Evolutionary conservation across 176 grass and related monocot species (phyloP), one percentile per base, ranked within the genome.

Genomic region (Carex myosuroides): DNA sequence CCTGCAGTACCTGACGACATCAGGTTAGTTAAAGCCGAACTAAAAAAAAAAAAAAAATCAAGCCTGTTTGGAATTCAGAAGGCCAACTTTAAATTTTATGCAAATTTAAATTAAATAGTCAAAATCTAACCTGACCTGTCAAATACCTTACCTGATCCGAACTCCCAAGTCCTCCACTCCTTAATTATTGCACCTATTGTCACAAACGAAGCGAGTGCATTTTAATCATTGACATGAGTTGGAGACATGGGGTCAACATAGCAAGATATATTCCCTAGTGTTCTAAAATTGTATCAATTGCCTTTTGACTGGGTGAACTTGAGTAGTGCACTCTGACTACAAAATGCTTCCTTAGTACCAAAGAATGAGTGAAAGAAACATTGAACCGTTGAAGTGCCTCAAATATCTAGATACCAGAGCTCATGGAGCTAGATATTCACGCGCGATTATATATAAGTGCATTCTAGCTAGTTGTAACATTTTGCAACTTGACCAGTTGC

Each of bases 381-480:
- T 17, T 55, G 71, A 75, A 75, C 11, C 5, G 21, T 6, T 5
- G 1, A 5, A 54, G 71, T 75, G 71, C 46, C 12, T 76, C 48
- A 76, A 55, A 9, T 76, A 39, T 39, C 37, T 39, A 55, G 22
- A 24, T 21, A 74, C 24, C 72, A 76, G 72, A 76, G 22, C 12
- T 44, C 48, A 76, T 48, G 26, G 48, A 76, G 22, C 72, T 30
- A 13, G 22, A 55, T 2, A 29, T 76, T 48, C 48, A 76, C 12
- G 46, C 48, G 72, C 24, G 11, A 26, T 26, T 26, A 26, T 26
- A 26, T 39, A 6, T 32, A 16, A 32, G 1, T 32, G 72, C 72
- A 48, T 76, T 76, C 48, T 76, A 75, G 71, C 46, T 75, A 76
- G 72, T 76, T 76, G 72, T 76, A 55, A 17, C 72, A 76, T 50